A percentile compares a stretch with the other conserved stretches of the same genome.
phyloP scores from a whole-genome alignment of 176 grass and related monocot genomes.

The Saccharum officinarum region DNA sequence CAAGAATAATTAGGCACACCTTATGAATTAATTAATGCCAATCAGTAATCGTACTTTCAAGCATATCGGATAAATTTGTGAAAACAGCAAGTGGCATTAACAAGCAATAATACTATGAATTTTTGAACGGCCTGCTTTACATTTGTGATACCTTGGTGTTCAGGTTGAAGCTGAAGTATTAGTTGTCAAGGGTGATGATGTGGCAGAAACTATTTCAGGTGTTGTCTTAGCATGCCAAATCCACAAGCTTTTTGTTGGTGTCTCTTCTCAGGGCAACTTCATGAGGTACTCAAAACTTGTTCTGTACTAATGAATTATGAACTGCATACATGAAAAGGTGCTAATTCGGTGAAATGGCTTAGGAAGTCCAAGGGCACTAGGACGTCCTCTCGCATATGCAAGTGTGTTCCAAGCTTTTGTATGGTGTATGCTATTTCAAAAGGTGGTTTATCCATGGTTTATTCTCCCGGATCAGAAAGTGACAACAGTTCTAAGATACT shows the following conservation, averaged over 20 bases:
- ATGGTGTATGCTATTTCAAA: slow-evolving; percentile 54
- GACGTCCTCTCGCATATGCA: slow-evolving; percentile 39
- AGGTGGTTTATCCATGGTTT: slow-evolving; percentile 47
- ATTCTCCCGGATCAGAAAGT: slow-evolving; percentile 34
- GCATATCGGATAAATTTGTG: neutral
- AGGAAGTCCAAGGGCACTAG: slow-evolving; percentile 49
- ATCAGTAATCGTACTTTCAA: neutral
- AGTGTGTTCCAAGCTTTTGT: slow-evolving; percentile 50
- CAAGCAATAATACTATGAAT: neutral
- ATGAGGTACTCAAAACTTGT: slow-evolving; percentile 36
- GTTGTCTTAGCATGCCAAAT: slow-evolving; percentile 41
- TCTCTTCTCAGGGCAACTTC: slow-evolving; percentile 48
- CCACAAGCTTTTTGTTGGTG: slow-evolving; percentile 52
- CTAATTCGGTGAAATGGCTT: slow-evolving; percentile 24
- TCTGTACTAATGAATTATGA: neutral
- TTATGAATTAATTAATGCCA: neutral
- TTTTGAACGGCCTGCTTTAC: slow-evolving; percentile 1
- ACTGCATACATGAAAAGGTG: slow-evolving; percentile 4
- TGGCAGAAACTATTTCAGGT: slow-evolving; percentile 51
- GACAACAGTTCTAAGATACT: slow-evolving; percentile 23
- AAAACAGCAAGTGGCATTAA: neutral
- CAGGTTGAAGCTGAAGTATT: slow-evolving; percentile 55
- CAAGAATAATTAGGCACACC: neutral
- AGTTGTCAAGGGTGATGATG: slow-evolving; percentile 53
- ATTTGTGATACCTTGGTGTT: slow-evolving; percentile 27